Percentiles rank a stretch among this genome's conserved stretches.
Conservation (phyloP, 1,139 yeast species). For the Barnettozyma hawaiiensis region DNA sequence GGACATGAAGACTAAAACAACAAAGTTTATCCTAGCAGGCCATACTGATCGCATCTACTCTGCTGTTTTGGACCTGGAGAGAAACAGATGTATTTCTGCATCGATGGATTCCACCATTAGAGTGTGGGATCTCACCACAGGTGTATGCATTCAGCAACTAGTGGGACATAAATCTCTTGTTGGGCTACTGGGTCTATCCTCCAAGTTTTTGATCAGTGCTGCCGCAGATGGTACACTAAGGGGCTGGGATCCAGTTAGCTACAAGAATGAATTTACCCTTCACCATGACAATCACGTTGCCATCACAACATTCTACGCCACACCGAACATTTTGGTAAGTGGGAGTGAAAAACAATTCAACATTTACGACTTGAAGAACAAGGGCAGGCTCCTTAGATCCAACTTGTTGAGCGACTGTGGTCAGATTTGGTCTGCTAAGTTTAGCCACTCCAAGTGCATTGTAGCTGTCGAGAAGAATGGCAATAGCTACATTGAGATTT, state of each 20-base stretch:
- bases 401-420: slow-evolving; percentile 75
- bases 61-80: slow-evolving; percentile 70
- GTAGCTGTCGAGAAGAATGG: slow-evolving; percentile 80
- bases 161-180: slow-evolving; percentile 89
- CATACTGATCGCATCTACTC: slow-evolving; percentile 86
- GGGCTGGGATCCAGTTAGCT: slow-evolving; percentile 86
- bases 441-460: slow-evolving; percentile 78
- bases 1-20: slow-evolving; percentile 73
- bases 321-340: slow-evolving; percentile 76
- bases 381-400: slow-evolving; percentile 61
- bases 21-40: slow-evolving; percentile 71
- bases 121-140: slow-evolving; percentile 79
- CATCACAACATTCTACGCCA: slow-evolving; percentile 90
- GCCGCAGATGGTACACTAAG: slow-evolving; percentile 93
- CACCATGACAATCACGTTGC: slow-evolving; percentile 85
- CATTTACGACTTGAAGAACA: slow-evolving; percentile 74
- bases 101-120: slow-evolving; percentile 86
- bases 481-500: slow-evolving; percentile 68
- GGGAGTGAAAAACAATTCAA: slow-evolving; percentile 81
- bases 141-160: slow-evolving; percentile 57
- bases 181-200: slow-evolving; percentile 75
- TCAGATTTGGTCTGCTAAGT: slow-evolving; percentile 92
- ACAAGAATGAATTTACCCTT: slow-evolving; percentile 61
- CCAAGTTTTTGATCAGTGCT: slow-evolving; percentile 82
- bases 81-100: slow-evolving; percentile 83